Evolutionary conservation across 139 green algal genomes (phyloP).

Genomic region (Coelastrella sp.): DNA sequence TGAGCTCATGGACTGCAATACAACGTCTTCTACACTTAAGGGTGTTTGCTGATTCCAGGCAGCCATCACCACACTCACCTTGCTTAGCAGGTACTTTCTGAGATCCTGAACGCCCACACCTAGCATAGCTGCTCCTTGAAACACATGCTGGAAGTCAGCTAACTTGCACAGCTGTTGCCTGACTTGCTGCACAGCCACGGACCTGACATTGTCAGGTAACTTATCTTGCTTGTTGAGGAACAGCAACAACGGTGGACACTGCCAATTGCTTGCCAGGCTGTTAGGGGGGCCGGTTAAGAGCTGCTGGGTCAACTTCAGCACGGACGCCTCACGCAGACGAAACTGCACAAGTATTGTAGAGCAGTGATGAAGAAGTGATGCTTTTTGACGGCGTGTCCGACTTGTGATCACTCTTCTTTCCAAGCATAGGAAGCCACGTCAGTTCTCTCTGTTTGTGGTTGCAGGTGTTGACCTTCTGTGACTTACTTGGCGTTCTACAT

Average conservation of each 20-base stretch:
- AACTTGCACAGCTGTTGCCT: conserved; percentile 18
- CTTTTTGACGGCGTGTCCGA: too few species aligned
- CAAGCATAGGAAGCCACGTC: too few species aligned
- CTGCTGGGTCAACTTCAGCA: conserved; percentile 29
- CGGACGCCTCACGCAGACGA: neutral
- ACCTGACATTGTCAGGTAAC: conserved; percentile 13
- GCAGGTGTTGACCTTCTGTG: too few species aligned
- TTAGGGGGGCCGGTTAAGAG: conserved; percentile 1
- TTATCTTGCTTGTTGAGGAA: conserved; percentile 56
- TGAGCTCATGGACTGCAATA: too few species aligned
- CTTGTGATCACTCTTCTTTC: too few species aligned
- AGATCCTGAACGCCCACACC: conserved; percentile 30
- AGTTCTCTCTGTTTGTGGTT: too few species aligned
- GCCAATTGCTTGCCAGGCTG: neutral
- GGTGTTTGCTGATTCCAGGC: too few species aligned
- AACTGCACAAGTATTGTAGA: too few species aligned
- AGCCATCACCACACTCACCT: too few species aligned
- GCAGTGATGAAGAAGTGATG: too few species aligned
- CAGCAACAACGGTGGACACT: neutral
- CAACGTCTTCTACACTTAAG: too few species aligned
- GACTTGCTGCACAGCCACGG: conserved; percentile 33
- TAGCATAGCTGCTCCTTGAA: conserved; percentile 41
- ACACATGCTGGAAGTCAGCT: conserved; percentile 24
- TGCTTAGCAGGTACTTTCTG: conserved; percentile 19
- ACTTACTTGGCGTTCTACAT: conserved; percentile 72